These are phyloP conservation scores for Dioszegia hungarica DNA, from an alignment of 768 basidiomycete genomes.

Conservation along the genomic window DNA sequence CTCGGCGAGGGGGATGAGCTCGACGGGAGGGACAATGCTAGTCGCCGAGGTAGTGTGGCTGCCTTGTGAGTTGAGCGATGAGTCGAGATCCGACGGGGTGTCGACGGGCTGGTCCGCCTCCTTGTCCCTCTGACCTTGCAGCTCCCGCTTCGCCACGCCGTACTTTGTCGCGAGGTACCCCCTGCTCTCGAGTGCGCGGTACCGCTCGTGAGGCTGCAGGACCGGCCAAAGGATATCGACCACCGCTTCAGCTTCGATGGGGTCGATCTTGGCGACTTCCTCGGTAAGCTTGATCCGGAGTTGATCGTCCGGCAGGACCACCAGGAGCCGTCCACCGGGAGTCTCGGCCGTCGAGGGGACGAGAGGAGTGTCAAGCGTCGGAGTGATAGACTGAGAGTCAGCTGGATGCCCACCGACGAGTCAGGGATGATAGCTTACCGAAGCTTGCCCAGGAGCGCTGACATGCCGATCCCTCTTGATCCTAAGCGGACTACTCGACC, in stretches of 20 bases:
- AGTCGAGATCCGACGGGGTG: too few relatives aligned
- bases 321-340: too few relatives aligned
- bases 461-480: too few relatives aligned
- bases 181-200: neutral
- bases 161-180: slow-evolving; percentile 12
- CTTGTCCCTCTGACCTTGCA: neutral
- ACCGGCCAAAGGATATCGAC: slow-evolving; percentile 11
- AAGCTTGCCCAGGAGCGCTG: too few relatives aligned
- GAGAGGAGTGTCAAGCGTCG: neutral
- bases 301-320: neutral
- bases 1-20: neutral
- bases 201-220: slow-evolving; percentile 8
- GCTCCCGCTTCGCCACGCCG: slow-evolving; percentile 13
- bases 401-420: too few relatives aligned
- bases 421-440: too few relatives aligned
- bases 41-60: too few relatives aligned
- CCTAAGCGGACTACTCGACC: too few relatives aligned
- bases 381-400: too few relatives aligned
- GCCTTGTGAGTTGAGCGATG: too few relatives aligned
- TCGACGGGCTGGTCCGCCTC: too few relatives aligned
- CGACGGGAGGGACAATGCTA: neutral
- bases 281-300: slow-evolving; percentile 2
- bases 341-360: too few relatives aligned
- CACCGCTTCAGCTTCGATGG: slow-evolving; percentile 15
- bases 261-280: slow-evolving; percentile 22